Conservation (phyloP, 2,329 filamentous ascomycete genomes). For the Diaporthe destruens region DNA sequence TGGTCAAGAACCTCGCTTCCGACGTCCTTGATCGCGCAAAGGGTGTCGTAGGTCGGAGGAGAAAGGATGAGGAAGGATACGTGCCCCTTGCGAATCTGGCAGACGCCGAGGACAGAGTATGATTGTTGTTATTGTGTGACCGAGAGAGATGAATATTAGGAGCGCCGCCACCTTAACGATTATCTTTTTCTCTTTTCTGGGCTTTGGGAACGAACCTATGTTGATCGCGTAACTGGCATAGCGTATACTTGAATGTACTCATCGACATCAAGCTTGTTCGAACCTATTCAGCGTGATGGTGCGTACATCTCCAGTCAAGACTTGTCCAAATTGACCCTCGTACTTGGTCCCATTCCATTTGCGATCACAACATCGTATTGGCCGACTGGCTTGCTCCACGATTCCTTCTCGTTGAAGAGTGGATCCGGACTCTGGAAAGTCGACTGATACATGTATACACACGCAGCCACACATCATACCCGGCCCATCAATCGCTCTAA, state of each 20-base stretch:
- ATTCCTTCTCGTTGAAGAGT: background rate
- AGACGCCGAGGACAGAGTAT: conserved; percentile 51
- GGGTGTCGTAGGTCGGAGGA: conserved; percentile 48
- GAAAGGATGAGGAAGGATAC: conserved; percentile 67
- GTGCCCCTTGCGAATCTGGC: conserved; percentile 67
- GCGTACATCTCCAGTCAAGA: background rate
- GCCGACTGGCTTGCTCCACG: no score
- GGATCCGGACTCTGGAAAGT: no score
- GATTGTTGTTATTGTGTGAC: conserved; percentile 26
- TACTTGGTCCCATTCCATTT: background rate
- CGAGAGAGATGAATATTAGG: background rate
- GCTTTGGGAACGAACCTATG: conserved; percentile 6
- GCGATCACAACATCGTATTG: background rate
- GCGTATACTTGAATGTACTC: conserved; percentile 30
- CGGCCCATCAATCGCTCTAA: background rate
- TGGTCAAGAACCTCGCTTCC: conserved; percentile 57
- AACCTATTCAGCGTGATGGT: background rate
- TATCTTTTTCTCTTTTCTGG: background rate
- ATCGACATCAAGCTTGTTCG: background rate
- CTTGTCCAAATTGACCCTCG: background rate
- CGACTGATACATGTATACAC: no score
- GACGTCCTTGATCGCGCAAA: conserved; percentile 56
- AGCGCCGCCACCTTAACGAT: background rate
- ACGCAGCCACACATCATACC: background rate
- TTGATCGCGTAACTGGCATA: conserved; percentile 21